Evolutionary conservation across 2,329 filamentous ascomycete species (phyloP), one percentile per base, ranked within the genome.

Genomic region (Beauveria rudraprayagi): DNA sequence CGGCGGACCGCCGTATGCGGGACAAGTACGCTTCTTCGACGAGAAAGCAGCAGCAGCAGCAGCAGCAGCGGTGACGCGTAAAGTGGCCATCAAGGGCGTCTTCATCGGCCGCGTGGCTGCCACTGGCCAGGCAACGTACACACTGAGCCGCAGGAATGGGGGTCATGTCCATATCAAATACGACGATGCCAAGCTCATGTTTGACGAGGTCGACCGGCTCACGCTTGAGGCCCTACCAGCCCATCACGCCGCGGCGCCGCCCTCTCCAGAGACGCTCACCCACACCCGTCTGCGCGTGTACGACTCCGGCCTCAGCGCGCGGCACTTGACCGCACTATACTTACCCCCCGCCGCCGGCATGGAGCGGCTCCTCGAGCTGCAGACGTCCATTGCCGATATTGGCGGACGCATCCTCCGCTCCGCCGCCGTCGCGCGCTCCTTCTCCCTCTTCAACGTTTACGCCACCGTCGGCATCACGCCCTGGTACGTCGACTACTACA

Each of bases 161-260:
- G 30, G 30, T 14, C 30, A 34, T 5, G 30, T 34, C 10, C 57
- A 65, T 8, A 44, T 70, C 14, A 67, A 72, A 2, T 68, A 66
- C 56, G 60, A 57, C 17, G 67, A 65, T 0, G 64, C 67, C 4
- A 65, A 57, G 8, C 47, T 43, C 3, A 69, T 70, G 19, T 68
- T 70, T 16, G 67, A 70, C 11, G 70, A 73, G 47, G 55, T 67
- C 3, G 58, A 66, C 7, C 53, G 65, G 3, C 68, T 71, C 53
- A 53, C 67, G 6, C 40, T 14, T 10, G 11, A 16, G 9, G 41
- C 50, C 8, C 19, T 26, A 3, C 9, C 51, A 24, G 14, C 30
- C 7, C n/a, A 34, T 34, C 30, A 34, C 43, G 11, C 30, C 44
- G 41, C 41, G 5, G 9, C 43, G 14, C 22, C 56, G 9, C 11